Conservation (phyloP, 495 filamentous ascomycete genomes). For the Durotheca rogersii region DNA sequence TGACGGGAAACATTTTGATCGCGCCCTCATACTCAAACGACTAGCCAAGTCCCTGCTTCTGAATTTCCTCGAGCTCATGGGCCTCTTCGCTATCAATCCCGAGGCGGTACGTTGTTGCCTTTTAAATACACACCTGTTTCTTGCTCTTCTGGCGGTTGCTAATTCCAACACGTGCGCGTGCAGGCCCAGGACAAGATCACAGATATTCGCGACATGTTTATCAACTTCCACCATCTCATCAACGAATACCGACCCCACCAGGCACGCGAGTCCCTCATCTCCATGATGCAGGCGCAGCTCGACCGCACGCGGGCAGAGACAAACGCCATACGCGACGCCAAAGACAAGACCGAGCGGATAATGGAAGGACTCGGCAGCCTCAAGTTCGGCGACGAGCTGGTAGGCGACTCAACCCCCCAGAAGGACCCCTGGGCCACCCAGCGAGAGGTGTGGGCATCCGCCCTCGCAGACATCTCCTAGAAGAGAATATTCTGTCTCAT, state of each 20-base stretch:
- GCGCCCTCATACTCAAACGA: conserved; percentile 72
- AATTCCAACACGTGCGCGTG: conserved; percentile 1
- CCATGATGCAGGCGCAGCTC: conserved; percentile 89
- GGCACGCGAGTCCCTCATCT: conserved; percentile 83
- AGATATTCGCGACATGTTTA: conserved; percentile 74
- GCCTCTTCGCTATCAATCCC: conserved; percentile 65
- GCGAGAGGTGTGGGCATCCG: conserved; percentile 11
- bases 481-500: neutral
- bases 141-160: conserved; percentile 1
- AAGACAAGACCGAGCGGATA: conserved; percentile 67
- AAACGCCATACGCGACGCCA: conserved; percentile 68
- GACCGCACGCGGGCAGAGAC: conserved; percentile 74
- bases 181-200: conserved; percentile 62
- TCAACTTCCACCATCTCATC: conserved; percentile 86
- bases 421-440: conserved; percentile 9
- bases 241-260: conserved; percentile 97
- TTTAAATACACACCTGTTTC: neutral
- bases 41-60: conserved; percentile 79
- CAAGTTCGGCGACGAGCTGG: conserved; percentile 32
- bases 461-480: neutral
- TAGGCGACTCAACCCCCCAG: conserved; percentile 15
- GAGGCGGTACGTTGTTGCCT: conserved; percentile 45
- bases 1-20: conserved; percentile 59
- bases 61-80: conserved; percentile 79
- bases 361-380: conserved; percentile 63